Base-by-base conservation (phyloP, 441 rosid genomes). In the Croton setiger region DNA sequence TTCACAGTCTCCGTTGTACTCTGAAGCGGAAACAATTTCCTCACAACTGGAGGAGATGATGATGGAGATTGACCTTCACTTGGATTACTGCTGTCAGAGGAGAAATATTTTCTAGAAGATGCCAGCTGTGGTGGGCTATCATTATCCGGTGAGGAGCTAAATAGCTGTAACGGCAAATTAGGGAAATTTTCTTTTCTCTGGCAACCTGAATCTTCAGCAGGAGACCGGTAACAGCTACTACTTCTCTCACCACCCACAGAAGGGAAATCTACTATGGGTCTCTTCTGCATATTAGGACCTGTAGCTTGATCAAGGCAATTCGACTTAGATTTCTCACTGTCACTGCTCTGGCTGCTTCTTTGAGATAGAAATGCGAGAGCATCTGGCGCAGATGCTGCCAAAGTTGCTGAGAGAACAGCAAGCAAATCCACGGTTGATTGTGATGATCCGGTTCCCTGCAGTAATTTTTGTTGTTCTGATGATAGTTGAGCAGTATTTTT, bases 11-110 rank as follows among this genome's bases (percentile, higher is more conserved):
- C 95, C 48, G 80, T 79, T 23, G 84, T 79, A 36, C 85, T 81
- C 76, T 82, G 90, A 85, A 92, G 69, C 20, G 98, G 98, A 80
- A 90, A 90, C 63, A 90, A 70, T 76, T 81, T 86, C 69, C 85
- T 87, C 80, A 84, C 84, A 69, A 86, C 74, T 3, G 92, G 98
- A 64, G 74, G 71, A 70, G 98, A 88, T 33, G 93, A 85, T 54
- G 95, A 87, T 17, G 91, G 91, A 51, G 98, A 90, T 60, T 80
- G 76, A 55, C 87, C 98, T 75, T 81, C 96, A 5, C 78, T 81
- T 68, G 92, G 95, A 73, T 88, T 86, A 74, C 98, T 88, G 79
- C 98, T 87, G 77, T 84, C 96, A 48, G 96, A 92, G 66, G 96
- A 92, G 80, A 86, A 92, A 77, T 92, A 90, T 76, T 85, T 90